Evolutionary conservation across 345 rosid genomes (phyloP).

Genomic region (Bretschneidera sinensis): DNA sequence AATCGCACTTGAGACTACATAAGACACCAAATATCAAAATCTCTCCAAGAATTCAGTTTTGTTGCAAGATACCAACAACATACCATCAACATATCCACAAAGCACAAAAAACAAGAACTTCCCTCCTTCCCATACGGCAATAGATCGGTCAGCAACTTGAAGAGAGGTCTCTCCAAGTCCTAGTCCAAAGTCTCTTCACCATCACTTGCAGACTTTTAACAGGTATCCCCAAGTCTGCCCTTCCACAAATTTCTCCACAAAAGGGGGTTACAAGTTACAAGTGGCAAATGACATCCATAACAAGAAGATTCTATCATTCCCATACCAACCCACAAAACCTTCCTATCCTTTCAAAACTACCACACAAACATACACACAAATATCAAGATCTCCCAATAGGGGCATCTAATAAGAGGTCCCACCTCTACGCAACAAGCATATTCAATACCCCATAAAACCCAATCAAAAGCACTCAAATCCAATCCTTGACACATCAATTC

Average conservation of each 20-base stretch:
- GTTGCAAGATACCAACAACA: slow-evolving; percentile 4
- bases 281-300: slow-evolving; percentile 32
- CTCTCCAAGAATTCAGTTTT: too few species aligned
- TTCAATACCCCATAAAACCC: slow-evolving; percentile 7
- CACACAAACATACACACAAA: slow-evolving; percentile 2
- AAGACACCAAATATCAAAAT: slow-evolving; percentile 17
- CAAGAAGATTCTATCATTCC: slow-evolving; percentile 43
- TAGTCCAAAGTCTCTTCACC: slow-evolving; percentile 13
- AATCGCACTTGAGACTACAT: slow-evolving; percentile 6
- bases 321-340: slow-evolving; percentile 30
- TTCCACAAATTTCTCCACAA: too few species aligned
- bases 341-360: slow-evolving; percentile 19
- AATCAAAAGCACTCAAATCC: slow-evolving; percentile 9
- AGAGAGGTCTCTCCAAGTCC: slow-evolving; percentile 16
- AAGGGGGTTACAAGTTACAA: slow-evolving; percentile 13
- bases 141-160: slow-evolving; percentile 14
- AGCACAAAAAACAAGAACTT: slow-evolving; percentile 1
- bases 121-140: slow-evolving; percentile 14
- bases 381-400: slow-evolving; percentile 28
- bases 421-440: slow-evolving; percentile 24
- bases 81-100: neutral
- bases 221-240: slow-evolving; percentile 11
- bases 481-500: neutral
- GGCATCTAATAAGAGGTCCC: slow-evolving; percentile 46
- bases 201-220: slow-evolving; percentile 32